phyloP scores from a whole-genome alignment of 192 early-diverging fungal species.

The Dissophora globulifera region DNA sequence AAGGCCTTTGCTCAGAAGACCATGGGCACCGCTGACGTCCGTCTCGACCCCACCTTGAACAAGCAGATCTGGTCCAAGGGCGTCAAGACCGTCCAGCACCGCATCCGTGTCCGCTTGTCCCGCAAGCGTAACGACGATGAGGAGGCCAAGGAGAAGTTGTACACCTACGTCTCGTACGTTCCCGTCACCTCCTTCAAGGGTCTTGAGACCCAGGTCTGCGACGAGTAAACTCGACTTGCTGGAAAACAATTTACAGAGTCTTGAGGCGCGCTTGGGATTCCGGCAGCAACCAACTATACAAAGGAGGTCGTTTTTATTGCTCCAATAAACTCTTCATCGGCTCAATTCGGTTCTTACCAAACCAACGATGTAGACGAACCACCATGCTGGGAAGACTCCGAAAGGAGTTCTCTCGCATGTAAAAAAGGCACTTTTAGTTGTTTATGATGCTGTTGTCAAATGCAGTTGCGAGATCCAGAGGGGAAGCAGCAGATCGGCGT shows the following conservation, averaged over 20 bases:
- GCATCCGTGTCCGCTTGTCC: conserved; percentile 92
- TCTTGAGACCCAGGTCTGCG: conserved; percentile 51
- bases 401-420: conserved; percentile 46
- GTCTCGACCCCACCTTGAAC: conserved; percentile 95
- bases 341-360: conserved; percentile 51
- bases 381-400: conserved; percentile 45
- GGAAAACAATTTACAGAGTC: too few species aligned
- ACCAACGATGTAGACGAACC: conserved; percentile 51
- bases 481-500: too few species aligned
- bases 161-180: conserved; percentile 92
- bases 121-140: conserved; percentile 98
- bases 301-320: not conserved
- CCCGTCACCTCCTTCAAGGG: conserved; percentile 91
- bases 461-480: not conserved
- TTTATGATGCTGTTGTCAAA: not conserved
- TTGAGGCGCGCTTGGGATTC: too few species aligned
- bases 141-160: conserved; percentile 95
- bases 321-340: conserved; percentile 51
- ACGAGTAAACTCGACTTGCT: conserved; percentile 40
- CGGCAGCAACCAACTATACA: too few species aligned
- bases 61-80: conserved; percentile 93
- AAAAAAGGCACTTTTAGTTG: conserved; percentile 20
- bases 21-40: conserved; percentile 97
- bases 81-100: conserved; percentile 92
- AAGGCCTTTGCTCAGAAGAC: conserved; percentile 86